Evolutionary conservation across 2,329 filamentous ascomycete genomes (phyloP).

Genomic region (Beauveria scarabaeidicola): DNA sequence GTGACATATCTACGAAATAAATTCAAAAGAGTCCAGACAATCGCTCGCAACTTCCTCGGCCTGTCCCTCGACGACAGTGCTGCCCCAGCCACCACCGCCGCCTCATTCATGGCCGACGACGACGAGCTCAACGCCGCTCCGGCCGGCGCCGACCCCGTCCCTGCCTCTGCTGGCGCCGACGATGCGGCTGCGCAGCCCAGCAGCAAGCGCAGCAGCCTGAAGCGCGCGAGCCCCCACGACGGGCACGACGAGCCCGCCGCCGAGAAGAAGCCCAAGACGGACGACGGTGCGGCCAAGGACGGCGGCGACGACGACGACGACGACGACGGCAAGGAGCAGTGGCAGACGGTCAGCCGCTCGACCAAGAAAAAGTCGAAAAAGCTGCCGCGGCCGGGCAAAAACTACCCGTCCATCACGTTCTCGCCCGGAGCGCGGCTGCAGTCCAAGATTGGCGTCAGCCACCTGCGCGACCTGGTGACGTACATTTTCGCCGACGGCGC

Average conservation of each 20-base stretch:
- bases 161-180: not conserved
- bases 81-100: not conserved
- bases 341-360: slow-evolving; percentile 47
- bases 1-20: slow-evolving; percentile 13
- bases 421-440: slow-evolving; percentile 50
- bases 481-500: slow-evolving; percentile 60
- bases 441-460: slow-evolving; percentile 52
- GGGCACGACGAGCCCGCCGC: not conserved
- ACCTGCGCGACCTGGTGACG: slow-evolving; percentile 54
- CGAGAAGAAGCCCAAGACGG: slow-evolving; percentile 4
- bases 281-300: slow-evolving; percentile 24
- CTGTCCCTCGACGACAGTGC: slow-evolving; percentile 1
- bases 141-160: not conserved
- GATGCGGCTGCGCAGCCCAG: slow-evolving; percentile 11
- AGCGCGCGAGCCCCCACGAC: slow-evolving; percentile 42
- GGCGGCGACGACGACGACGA: slow-evolving; percentile 25
- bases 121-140: not conserved
- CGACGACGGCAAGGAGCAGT: slow-evolving; percentile 29
- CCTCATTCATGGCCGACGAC: not conserved
- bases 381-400: slow-evolving; percentile 44
- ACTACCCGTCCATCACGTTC: slow-evolving; percentile 53
- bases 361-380: slow-evolving; percentile 52
- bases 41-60: slow-evolving; percentile 14
- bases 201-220: slow-evolving; percentile 34
- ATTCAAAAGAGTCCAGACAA: slow-evolving; percentile 15